phyloP scores from a whole-genome alignment of 2,329 filamentous ascomycete genomes.

The Aspergillus fructus region DNA sequence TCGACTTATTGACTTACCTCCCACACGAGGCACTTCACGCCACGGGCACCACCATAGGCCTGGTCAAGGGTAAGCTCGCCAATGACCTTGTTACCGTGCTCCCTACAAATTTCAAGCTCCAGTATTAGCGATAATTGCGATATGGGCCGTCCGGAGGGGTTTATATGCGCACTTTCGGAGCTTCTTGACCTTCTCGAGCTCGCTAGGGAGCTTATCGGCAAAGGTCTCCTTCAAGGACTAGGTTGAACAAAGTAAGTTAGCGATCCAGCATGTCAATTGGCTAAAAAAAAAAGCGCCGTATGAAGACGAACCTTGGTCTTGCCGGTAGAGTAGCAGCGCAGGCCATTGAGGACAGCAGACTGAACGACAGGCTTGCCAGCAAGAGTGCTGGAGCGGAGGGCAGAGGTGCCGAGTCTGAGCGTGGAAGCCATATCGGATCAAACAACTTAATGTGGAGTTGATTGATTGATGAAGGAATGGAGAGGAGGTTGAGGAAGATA shows the following conservation, averaged over 20 bases:
- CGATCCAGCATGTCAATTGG: constrained; percentile 13
- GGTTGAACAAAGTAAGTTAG: constrained; percentile 25
- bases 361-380: constrained; percentile 67
- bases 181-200: constrained; percentile 99
- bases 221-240: constrained; percentile 98
- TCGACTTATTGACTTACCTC: constrained; percentile 55
- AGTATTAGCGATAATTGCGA: constrained; percentile 20
- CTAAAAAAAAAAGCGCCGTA: constrained; percentile 31
- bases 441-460: constrained; percentile 33
- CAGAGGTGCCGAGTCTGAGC: constrained; percentile 75
- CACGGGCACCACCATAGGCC: constrained; percentile 98
- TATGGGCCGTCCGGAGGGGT: background rate
- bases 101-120: constrained; percentile 54
- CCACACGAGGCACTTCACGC: constrained; percentile 98
- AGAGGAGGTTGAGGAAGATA: constrained; percentile 28
- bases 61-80: constrained; percentile 99
- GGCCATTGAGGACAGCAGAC: constrained; percentile 73
- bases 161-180: constrained; percentile 75
- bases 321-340: constrained; percentile 82
- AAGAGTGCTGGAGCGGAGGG: constrained; percentile 74
- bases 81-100: constrained; percentile 90
- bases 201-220: constrained; percentile 89
- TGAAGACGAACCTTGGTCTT: constrained; percentile 71
- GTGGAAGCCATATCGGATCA: constrained; percentile 73
- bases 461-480: constrained; percentile 36